These are phyloP conservation scores for Cynara cardunculus DNA, from an alignment of 129 eudicot species.

Conservation along the genomic window DNA sequence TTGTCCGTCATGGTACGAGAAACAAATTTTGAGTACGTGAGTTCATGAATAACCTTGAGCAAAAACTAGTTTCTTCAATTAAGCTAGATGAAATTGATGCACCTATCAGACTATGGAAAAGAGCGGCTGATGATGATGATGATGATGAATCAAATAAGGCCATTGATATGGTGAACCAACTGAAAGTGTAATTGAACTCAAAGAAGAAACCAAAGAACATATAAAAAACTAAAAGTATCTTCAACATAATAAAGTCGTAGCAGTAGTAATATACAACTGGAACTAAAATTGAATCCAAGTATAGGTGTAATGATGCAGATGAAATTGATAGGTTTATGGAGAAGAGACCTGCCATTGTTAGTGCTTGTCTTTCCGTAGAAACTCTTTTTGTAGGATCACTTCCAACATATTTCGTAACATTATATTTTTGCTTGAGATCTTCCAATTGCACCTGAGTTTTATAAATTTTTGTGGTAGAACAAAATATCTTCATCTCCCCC, in stretches of 20 bases:
- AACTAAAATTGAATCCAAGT: not conserved
- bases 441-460: not conserved
- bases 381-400: not conserved
- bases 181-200: not conserved
- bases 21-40: not conserved
- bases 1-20: not conserved
- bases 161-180: not conserved
- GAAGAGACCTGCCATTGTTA: not conserved
- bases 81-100: no score
- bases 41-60: no score
- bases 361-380: no score
- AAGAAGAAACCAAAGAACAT: not conserved
- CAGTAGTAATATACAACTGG: not conserved
- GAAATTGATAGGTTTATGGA: not conserved
- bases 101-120: no score
- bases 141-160: not conserved
- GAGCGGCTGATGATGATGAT: no score
- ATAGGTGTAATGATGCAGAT: not conserved
- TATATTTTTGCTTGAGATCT: no score
- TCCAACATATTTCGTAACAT: no score
- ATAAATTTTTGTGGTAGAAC: not conserved
- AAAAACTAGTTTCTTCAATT: no score
- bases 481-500: not conserved
- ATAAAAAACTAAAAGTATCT: not conserved
- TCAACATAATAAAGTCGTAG: not conserved